Evolutionary conservation across 164 flowering plant species (phyloP), one percentile per base, ranked within the genome.

Genomic region (Akebia trifoliata): DNA sequence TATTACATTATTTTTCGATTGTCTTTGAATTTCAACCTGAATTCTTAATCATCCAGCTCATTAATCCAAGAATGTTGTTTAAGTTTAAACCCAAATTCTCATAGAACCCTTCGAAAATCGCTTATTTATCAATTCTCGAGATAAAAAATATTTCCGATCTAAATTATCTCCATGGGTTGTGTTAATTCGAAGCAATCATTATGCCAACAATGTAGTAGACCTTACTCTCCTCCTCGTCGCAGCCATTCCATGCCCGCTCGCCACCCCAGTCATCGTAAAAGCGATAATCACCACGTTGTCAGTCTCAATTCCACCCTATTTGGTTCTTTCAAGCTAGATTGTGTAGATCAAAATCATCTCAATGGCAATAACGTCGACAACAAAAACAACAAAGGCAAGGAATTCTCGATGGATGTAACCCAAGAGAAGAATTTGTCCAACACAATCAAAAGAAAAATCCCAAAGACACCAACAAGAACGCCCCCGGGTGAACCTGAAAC

Each of bases 401-500:
- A 63, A 20, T 70, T 79, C 29, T 36, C 71, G 0, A 44, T 61
- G 53, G 78, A 75, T 5, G 26, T 83, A 21, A 61, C 66, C 17
- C 79, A 78, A 63, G 89, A 85, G 28, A 85, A 79, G 69, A 54
- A 71, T 1, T 86, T 87, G 83, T 77, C 94, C 0, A 65, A 49
- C 37, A 72, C 77, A 84, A 82, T 79, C 48, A 76, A 6, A 65
- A 66, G 54, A 85, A 78, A 42, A 78, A 80, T 35, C 81, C 86
- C 17, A 74, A 81, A 39, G 46, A 87, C 96, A 0, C 96, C 96
- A 0, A 66, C 62, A 7, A 62, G 61, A 28, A 85, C 95, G 2
- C 92, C 97, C 0, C 85, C 92, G 0, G 86, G 90, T 0, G 97
- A 90, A 69, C 96, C 97, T 0, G 95, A 90, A 68, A 82, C 79